These are phyloP conservation scores for Cladosporium colombiae DNA, from an alignment of 2,329 filamentous ascomycete species.

Conservation along the genomic window DNA sequence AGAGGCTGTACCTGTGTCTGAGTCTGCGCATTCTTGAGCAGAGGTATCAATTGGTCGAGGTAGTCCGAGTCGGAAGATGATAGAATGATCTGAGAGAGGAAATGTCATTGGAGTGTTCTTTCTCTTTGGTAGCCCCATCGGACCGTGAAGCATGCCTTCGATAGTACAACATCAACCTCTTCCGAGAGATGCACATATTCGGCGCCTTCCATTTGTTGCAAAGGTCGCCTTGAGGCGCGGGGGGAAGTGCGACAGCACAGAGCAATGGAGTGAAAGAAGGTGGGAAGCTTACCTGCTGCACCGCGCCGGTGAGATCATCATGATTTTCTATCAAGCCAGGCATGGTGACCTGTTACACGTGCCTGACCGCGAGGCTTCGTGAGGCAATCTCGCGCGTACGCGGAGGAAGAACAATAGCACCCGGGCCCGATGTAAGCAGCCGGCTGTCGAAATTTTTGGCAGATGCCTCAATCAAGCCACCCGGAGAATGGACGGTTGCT, in stretches of 20 bases:
- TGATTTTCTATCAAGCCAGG: conserved; percentile 45
- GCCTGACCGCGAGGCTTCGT: not conserved
- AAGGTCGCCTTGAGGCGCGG: not conserved
- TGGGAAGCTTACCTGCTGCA: conserved; percentile 48
- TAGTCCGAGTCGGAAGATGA: conserved; percentile 91
- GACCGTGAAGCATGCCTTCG: not conserved
- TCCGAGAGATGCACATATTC: not conserved
- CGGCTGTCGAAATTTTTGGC: not conserved
- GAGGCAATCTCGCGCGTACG: not conserved
- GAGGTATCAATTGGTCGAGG: conserved; percentile 90
- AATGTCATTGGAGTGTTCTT: conserved; percentile 20
- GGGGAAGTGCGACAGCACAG: not conserved
- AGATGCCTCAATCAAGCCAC: not conserved
- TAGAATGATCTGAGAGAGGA: conserved; percentile 72
- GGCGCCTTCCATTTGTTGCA: not conserved
- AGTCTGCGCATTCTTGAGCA: conserved; percentile 83
- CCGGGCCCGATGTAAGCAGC: not conserved
- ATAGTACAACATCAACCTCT: not conserved
- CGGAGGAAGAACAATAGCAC: not conserved
- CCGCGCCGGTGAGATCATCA: conserved; percentile 51
- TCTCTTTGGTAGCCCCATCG: too few relatives aligned
- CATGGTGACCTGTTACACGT: conserved; percentile 29
- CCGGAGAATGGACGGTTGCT: not conserved
- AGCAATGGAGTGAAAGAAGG: not conserved
- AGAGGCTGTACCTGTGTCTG: conserved; percentile 67